Evolutionary conservation across 169 alveolate genomes (phyloP).

Genomic region (Babesia caballi): DNA sequence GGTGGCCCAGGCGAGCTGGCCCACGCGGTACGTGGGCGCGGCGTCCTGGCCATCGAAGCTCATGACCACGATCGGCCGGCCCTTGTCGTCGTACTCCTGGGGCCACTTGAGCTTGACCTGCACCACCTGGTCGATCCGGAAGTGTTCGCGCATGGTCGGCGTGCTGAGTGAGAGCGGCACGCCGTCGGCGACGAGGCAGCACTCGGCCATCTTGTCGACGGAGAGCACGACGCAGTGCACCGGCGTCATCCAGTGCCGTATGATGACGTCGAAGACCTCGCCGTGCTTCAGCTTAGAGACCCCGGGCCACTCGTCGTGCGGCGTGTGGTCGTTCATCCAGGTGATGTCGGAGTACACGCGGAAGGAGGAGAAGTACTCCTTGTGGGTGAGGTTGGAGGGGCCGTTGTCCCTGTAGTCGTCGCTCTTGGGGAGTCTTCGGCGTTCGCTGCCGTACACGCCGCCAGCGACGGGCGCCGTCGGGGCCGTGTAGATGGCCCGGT

Average conservation of each 20-base stretch:
- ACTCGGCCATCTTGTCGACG: constrained; percentile 48
- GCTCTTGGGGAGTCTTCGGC: not conserved
- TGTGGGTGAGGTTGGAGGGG: not conserved
- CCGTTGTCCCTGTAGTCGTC: not conserved
- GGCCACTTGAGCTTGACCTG: constrained; percentile 52
- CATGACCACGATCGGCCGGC: constrained; percentile 39
- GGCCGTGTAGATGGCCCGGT: not conserved
- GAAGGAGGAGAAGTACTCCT: constrained; percentile 16
- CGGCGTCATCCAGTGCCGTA: constrained; percentile 55
- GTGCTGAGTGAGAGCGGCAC: constrained; percentile 14
- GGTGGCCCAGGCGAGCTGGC: constrained; percentile 34
- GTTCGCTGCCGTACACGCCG: constrained; percentile 35
- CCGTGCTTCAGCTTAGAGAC: constrained; percentile 32
- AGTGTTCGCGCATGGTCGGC: not conserved
- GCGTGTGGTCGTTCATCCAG: constrained; percentile 41
- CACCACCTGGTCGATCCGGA: constrained; percentile 25
- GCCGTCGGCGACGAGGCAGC: constrained; percentile 30
- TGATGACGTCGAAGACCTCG: constrained; percentile 29
- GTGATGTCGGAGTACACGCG: not conserved
- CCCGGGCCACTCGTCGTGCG: constrained; percentile 64
- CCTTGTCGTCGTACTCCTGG: constrained; percentile 52
- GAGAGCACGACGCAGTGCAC: constrained; percentile 28
- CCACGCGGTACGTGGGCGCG: not conserved
- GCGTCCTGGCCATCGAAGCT: not conserved
- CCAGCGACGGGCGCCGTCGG: not conserved